phyloP scores from a whole-genome alignment of 75 land plant genomes.

The Selaginella moellendorffii region DNA sequence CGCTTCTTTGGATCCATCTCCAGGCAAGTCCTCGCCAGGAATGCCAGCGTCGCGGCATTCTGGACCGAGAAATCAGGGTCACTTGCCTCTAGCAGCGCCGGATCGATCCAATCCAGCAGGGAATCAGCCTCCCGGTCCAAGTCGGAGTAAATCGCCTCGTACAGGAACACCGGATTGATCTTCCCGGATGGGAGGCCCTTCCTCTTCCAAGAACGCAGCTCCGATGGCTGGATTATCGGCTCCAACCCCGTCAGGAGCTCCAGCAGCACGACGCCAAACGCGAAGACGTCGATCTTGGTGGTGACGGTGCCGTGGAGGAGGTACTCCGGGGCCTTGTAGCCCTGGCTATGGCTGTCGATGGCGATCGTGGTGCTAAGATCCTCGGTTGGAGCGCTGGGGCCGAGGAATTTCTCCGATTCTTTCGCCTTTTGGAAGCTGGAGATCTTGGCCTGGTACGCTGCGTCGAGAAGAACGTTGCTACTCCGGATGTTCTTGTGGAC shows the following conservation, averaged over 20 bases:
- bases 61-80: too few relatives aligned
- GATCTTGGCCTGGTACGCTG: conserved; percentile 1
- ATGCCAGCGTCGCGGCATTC: too few relatives aligned
- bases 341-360: background rate
- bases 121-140: too few relatives aligned
- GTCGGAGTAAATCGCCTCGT: too few relatives aligned
- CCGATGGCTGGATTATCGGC: background rate
- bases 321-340: conserved; percentile 3
- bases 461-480: conserved; percentile 5
- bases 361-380: background rate
- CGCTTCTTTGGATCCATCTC: too few relatives aligned
- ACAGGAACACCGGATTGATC: too few relatives aligned
- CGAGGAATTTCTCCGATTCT: background rate
- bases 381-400: background rate
- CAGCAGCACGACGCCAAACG: conserved; percentile 5
- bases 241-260: background rate
- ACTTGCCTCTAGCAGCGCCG: too few relatives aligned
- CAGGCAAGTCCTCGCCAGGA: too few relatives aligned
- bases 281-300: background rate
- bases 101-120: too few relatives aligned
- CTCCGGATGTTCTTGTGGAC: conserved; percentile 1
- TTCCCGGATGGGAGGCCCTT: too few relatives aligned
- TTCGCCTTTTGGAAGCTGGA: background rate
- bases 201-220: too few relatives aligned
- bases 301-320: background rate